Evolutionary conservation across 495 filamentous ascomycete species (phyloP), one percentile per base, ranked within the genome.

Genomic region (Trichoderma reesei): DNA sequence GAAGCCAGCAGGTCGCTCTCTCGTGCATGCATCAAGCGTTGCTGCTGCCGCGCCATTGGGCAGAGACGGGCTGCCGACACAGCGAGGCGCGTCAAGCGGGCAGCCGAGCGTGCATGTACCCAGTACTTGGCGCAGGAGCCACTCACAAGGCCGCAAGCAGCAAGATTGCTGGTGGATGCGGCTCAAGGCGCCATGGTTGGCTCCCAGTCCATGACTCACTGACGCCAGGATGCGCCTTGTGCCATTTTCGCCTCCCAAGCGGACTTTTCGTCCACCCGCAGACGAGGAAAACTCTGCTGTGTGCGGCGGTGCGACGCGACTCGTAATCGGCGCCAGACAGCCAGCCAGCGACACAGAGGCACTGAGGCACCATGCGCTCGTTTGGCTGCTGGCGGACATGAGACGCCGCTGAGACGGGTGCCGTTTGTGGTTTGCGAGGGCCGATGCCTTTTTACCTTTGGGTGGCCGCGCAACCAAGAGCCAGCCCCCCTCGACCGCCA

Each of bases 201-300:
- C 14, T 56, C 51, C 33, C 14, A 56, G 11, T 33, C 51, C 33
- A 56, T 56, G 51, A 56, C 51, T 56, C 51, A 56, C 51, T 56
- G 6, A 56, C 51, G 51, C 51, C 51, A 56, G 51, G 51, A 56
- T 56, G 51, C 51, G 51, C 51, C 51, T 56, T 56, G 51, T 56
- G 51, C 51, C 51, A 56, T 56, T 56, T 56, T 56, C 16, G 51
- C 51, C 51, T 56, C 51, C 51, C 51, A 31, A 34, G 18, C 51
- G 51, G 18, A 14, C 26, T 48, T 48, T 20, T 26, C 51, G 26
- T 26, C 33, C 51, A 56, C 51, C 11, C 26, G 51, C 51, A 18
- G 51, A 13, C 7, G 44, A 6, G 18, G 26, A 56, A 56, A 56
- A 33, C 34, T 56, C 51, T 56, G 51, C 51, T 56, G 51, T 56